A percentile compares a stretch with the other conserved stretches of the same genome.
phyloP scores from a whole-genome alignment of 495 filamentous ascomycete genomes.

The Neurospora cerealis region DNA sequence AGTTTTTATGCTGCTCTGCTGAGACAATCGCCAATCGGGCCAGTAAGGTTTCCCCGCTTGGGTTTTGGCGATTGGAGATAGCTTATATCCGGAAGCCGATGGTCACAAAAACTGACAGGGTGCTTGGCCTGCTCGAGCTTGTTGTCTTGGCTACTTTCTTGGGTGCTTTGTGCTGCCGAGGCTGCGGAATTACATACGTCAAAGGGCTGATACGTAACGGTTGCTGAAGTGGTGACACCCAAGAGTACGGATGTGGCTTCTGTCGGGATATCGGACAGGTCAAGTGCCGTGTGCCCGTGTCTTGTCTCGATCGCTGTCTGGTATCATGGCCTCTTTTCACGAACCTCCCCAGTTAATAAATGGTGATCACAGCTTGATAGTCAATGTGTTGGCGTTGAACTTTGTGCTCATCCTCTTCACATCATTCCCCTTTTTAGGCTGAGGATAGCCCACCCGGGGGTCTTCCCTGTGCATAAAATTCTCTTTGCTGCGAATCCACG shows the following conservation, averaged over 20 bases:
- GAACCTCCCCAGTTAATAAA: background rate
- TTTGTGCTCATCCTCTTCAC: background rate
- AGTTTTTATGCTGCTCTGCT: background rate
- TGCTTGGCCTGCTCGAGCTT: background rate
- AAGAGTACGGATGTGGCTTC: background rate
- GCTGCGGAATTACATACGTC: conserved; percentile 1
- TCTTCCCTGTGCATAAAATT: background rate
- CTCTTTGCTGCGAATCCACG: background rate
- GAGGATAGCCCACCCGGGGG: background rate
- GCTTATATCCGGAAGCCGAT: background rate
- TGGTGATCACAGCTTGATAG: background rate
- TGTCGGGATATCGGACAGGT: background rate
- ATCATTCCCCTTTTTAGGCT: background rate
- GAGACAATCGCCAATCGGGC: background rate
- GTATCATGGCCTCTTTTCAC: background rate
- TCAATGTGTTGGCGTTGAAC: background rate
- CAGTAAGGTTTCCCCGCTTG: background rate
- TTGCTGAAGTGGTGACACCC: background rate
- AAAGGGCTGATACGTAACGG: background rate
- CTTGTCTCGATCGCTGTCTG: conserved; percentile 1
- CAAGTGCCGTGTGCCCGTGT: background rate
- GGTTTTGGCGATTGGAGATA: background rate
- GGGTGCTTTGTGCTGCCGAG: background rate
- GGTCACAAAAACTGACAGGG: background rate
- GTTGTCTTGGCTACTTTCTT: background rate